Percentiles rank a stretch among this genome's conserved stretches.
Evolutionary conservation across 306 rosid genomes (phyloP).

Genomic region (Dryas drummondii): DNA sequence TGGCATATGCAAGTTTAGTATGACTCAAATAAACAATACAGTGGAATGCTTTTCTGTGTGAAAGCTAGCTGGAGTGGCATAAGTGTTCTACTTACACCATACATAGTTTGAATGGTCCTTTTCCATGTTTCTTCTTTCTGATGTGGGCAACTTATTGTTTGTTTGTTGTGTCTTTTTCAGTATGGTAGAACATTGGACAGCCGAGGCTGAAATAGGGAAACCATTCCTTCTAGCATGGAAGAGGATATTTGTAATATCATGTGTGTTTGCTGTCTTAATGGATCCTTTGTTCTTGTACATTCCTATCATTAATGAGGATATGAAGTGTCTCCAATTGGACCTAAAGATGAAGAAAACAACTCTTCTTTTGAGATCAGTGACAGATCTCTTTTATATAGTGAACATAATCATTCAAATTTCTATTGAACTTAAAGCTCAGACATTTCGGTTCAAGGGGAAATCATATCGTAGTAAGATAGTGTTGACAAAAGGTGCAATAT

Average conservation of each 20-base stretch:
- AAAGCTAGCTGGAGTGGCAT: too few relatives aligned
- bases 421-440: background rate
- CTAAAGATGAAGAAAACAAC: slow-evolving; percentile 23
- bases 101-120: background rate
- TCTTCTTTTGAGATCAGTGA: slow-evolving; percentile 22
- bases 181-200: background rate
- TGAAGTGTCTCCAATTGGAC: slow-evolving; percentile 33
- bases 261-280: slow-evolving; percentile 28
- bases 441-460: background rate
- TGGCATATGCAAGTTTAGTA: too few relatives aligned
- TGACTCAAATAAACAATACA: too few relatives aligned
- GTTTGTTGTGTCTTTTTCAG: background rate
- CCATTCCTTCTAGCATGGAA: background rate
- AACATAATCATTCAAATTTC: slow-evolving; percentile 16
- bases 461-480: background rate
- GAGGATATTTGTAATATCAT: slow-evolving; percentile 26
- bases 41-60: too few relatives aligned
- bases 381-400: slow-evolving; percentile 25
- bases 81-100: background rate
- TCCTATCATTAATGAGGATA: slow-evolving; percentile 16
- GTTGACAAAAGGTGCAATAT: background rate
- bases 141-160: background rate
- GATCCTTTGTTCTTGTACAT: slow-evolving; percentile 40
- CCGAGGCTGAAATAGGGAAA: background rate
- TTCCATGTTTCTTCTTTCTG: background rate